Conservation (phyloP, 2,329 filamentous ascomycete genomes). For the Diaporthe australafricana region DNA sequence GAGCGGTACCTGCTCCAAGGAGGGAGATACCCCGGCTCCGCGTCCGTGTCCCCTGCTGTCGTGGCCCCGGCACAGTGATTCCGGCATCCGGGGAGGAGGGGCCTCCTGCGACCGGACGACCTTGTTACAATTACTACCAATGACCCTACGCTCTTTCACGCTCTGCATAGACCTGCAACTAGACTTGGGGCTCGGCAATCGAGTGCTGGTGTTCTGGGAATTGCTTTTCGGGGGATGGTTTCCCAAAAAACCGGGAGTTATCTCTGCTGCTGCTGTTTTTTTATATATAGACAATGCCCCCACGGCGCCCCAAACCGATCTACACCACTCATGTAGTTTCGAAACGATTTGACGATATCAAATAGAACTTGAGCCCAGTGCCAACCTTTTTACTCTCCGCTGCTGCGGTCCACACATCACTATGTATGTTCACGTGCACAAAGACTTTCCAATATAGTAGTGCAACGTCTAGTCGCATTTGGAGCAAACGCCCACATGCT, state of each 20-base stretch:
- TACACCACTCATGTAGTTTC: slow-evolving; percentile 29
- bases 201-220: slow-evolving; percentile 31
- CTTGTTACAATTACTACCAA: slow-evolving; percentile 8
- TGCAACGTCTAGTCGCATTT: slow-evolving; percentile 1
- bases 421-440: neutral
- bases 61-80: slow-evolving; percentile 34
- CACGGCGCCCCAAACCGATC: slow-evolving; percentile 33
- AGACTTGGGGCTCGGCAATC: slow-evolving; percentile 34
- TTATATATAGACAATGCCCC: slow-evolving; percentile 36
- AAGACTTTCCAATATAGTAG: neutral
- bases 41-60: slow-evolving; percentile 28
- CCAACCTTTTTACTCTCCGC: neutral
- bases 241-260: slow-evolving; percentile 9
- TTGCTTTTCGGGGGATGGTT: slow-evolving; percentile 15
- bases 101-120: neutral
- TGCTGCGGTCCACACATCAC: neutral
- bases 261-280: neutral
- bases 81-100: neutral
- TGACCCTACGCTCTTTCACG: neutral
- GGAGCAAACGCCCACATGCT: neutral
- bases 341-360: slow-evolving; percentile 34
- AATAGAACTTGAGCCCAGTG: slow-evolving; percentile 19
- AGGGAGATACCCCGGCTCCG: slow-evolving; percentile 49
- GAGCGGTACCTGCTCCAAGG: slow-evolving; percentile 55
- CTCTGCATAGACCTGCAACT: slow-evolving; percentile 32